These are phyloP conservation scores for sunflower (Helianthus annuus) DNA, from an alignment of 129 eudicot species.

Conservation along the genomic window DNA sequence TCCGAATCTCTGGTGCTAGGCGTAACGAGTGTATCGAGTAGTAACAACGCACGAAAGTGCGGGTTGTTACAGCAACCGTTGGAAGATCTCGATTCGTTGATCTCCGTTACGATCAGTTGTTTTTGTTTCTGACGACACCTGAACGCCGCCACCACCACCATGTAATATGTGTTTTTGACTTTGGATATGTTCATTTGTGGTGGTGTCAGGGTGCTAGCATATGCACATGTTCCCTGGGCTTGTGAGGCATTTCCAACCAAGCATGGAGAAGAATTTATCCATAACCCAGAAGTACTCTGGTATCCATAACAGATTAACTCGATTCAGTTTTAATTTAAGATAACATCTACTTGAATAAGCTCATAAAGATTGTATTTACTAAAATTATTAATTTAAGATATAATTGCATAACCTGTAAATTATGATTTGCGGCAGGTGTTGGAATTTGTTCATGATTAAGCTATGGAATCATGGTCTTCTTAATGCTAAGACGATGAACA, in stretches of 20 bases:
- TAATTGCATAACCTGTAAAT: slow-evolving; percentile 6
- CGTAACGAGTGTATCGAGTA: too few relatives aligned
- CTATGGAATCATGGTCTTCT: slow-evolving; percentile 89
- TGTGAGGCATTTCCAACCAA: slow-evolving; percentile 74
- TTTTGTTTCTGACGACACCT: too few relatives aligned
- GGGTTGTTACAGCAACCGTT: too few relatives aligned
- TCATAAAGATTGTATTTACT: not conserved
- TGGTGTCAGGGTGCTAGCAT: slow-evolving; percentile 73
- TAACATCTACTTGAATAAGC: not conserved
- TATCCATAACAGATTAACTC: slow-evolving; percentile 21
- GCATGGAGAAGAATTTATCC: slow-evolving; percentile 59
- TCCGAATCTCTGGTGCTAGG: too few relatives aligned
- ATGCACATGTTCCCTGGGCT: slow-evolving; percentile 95
- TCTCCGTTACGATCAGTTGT: too few relatives aligned
- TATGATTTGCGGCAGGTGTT: slow-evolving; percentile 63
- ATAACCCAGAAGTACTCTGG: slow-evolving; percentile 65
- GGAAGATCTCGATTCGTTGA: too few relatives aligned
- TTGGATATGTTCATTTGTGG: slow-evolving; percentile 2
- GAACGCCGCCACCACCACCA: too few relatives aligned
- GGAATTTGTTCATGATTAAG: slow-evolving; percentile 78
- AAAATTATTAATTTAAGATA: not conserved
- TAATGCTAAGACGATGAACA: slow-evolving; percentile 71
- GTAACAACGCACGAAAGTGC: too few relatives aligned
- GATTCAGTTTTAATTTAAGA: not conserved
- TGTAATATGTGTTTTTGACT: not conserved